Evolutionary conservation across 2,329 filamentous ascomycete genomes (phyloP), one percentile per base, ranked within the genome.

Genomic region (Claviceps sorghi): DNA sequence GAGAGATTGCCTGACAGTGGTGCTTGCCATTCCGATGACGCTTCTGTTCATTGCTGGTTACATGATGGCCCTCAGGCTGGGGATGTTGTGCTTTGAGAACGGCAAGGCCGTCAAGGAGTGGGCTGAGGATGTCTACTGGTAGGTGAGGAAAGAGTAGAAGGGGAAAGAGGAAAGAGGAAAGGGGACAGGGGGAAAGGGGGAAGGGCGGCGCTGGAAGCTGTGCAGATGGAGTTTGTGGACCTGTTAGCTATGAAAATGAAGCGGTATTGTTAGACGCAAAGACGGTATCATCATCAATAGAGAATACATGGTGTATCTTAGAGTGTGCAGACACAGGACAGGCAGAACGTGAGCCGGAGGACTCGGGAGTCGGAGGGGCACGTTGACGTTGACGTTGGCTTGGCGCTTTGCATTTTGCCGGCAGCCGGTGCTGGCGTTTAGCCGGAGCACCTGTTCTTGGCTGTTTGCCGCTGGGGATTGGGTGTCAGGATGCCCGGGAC

Each of bases 1-100:
- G 54, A 48, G 50, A 45, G 62, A 67, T 48, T 57, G 54, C 36
- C 49, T 59, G 15, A 54, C 60, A 26, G 52, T 65, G 22, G 52
- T 59, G 34, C 52, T 67, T 48, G 58, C 65, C 34, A 41, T 59
- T 6, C 66, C 66, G 10, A 58, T 57, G 38, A 56, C 57, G 21
- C 53, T 67, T 43, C 22, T 62, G 1, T 55, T 57, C 10, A 54
- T 59, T 51, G 47, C 60, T 41, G 44, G 55, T 15, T 41, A 63
- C 22, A 50, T 62, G 32, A 64, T 62, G 62, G 56, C 53, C 49
- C 57, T 65, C 55, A 61, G 59, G 51, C 48, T 64, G 29, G 50
- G 54, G 41, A 52, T 55, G 9, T 46, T 59, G 38, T 46, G 58
- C 38, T 50, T 58, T 43, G 56, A 53, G 29, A 59, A 55, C 36